Conservation (phyloP, 257 asterid genomes). For the Coffea canephora region DNA sequence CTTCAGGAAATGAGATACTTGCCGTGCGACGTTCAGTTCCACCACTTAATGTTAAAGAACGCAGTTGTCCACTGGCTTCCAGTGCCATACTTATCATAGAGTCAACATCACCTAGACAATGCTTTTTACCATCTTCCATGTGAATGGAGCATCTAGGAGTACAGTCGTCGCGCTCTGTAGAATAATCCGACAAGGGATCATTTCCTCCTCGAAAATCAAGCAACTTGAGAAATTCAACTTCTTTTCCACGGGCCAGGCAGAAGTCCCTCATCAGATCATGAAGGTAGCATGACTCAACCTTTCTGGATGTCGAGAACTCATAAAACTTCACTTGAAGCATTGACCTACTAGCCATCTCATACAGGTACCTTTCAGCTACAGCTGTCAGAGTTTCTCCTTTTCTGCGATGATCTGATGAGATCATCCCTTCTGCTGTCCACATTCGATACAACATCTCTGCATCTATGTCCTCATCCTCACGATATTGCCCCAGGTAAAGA, state of each 20-base stretch:
- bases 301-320: background rate
- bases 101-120: background rate
- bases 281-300: background rate
- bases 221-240: background rate
- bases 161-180: too few relatives aligned
- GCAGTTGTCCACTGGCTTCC: background rate
- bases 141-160: background rate
- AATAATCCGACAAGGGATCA: background rate
- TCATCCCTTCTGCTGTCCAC: too few relatives aligned
- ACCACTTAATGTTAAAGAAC: background rate
- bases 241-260: background rate
- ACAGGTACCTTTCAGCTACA: background rate
- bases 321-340: background rate
- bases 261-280: background rate
- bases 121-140: background rate
- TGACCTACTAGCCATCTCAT: conserved; percentile 1
- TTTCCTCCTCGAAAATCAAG: too few relatives aligned
- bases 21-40: background rate
- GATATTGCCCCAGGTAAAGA: too few relatives aligned
- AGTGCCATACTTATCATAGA: background rate
- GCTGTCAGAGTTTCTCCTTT: too few relatives aligned
- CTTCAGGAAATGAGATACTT: background rate
- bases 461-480: too few relatives aligned
- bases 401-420: too few relatives aligned
- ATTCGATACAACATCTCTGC: too few relatives aligned